These are phyloP conservation scores for Sicyos edulis DNA, from an alignment of 306 rosid genomes.

Conservation along the genomic window DNA sequence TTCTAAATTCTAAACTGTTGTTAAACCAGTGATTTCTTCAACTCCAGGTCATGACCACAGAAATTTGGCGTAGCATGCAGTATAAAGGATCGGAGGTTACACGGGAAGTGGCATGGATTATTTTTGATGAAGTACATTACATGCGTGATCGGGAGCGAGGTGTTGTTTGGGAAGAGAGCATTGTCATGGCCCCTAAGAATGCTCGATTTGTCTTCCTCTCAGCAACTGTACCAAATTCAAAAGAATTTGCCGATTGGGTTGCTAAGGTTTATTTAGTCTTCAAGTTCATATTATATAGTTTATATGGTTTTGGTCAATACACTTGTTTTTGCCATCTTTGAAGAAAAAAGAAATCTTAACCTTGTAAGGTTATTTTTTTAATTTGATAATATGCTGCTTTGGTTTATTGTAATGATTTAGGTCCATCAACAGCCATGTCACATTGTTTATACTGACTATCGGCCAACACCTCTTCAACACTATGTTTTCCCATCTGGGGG, in stretches of 20 bases:
- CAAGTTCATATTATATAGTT: constrained; percentile 6
- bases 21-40: constrained; percentile 6
- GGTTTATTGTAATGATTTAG: constrained; percentile 42
- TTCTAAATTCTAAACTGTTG: not conserved
- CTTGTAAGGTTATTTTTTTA: not conserved
- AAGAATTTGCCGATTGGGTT: constrained; percentile 93
- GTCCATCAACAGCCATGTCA: constrained; percentile 94
- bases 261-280: constrained; percentile 49
- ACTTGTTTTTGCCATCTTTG: not conserved
- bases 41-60: constrained; percentile 89
- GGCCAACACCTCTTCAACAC: constrained; percentile 98
- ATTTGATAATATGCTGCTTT: no score
- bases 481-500: constrained; percentile 85
- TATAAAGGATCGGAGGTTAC: constrained; percentile 91
- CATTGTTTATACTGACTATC: no score
- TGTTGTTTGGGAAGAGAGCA: constrained; percentile 99
- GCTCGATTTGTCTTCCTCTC: constrained; percentile 86
- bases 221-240: constrained; percentile 94
- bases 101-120: constrained; percentile 87
- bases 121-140: constrained; percentile 95
- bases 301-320: constrained; percentile 2
- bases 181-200: constrained; percentile 91
- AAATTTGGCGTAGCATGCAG: constrained; percentile 97
- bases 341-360: not conserved
- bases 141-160: constrained; percentile 97